A percentile compares a stretch with the other conserved stretches of the same genome.
phyloP scores from a whole-genome alignment of 225 moss, liverwort and hornwort species.

The Bryoerythrophyllum caledonicum region DNA sequence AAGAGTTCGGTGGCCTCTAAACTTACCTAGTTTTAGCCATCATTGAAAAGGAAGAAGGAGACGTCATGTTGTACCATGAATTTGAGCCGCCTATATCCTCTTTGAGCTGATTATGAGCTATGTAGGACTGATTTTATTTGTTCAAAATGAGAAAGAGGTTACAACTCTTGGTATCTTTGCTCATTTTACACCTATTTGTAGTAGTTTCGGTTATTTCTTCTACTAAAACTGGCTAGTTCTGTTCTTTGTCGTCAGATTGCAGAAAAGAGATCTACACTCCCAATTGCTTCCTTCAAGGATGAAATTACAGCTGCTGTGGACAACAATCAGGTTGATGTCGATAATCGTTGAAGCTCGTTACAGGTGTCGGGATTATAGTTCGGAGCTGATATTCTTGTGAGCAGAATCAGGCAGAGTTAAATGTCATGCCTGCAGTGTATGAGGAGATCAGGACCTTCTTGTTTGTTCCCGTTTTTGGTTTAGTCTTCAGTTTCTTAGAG shows the following conservation, averaged over 20 bases:
- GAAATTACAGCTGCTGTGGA: conserved; percentile 70
- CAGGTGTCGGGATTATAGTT: not conserved
- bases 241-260: conserved; percentile 60
- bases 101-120: no score
- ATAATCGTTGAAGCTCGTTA: conserved; percentile 8
- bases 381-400: conserved; percentile 3
- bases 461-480: conserved; percentile 17
- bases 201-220: conserved; percentile 12
- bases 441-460: conserved; percentile 11
- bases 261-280: conserved; percentile 73
- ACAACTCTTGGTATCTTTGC: no score
- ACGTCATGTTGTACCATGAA: no score
- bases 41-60: no score
- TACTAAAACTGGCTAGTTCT: conserved; percentile 17
- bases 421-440: conserved; percentile 20
- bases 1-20: no score
- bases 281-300: conserved; percentile 78
- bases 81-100: no score
- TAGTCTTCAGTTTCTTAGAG: not conserved
- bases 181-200: not conserved
- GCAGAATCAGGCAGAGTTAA: not conserved
- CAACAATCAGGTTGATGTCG: conserved; percentile 67
- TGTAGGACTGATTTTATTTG: no score
- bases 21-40: no score
- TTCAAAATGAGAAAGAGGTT: no score